Base-by-base conservation (phyloP, 345 rosid genomes). In the Erysimum cheiranthoides region DNA sequence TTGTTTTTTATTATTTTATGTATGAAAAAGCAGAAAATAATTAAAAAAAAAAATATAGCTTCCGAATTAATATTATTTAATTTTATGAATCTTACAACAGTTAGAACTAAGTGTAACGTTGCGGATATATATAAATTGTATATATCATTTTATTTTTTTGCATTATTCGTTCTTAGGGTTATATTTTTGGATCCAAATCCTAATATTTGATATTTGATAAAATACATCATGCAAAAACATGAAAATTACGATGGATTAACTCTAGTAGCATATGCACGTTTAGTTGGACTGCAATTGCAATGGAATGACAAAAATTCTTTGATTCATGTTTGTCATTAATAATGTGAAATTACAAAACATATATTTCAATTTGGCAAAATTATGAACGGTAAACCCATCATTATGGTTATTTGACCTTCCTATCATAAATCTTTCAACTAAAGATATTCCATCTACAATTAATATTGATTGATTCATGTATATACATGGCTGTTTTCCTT, bases 401-500 rank as follows among this genome's bases (percentile, higher is more conserved):
- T 60, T 47, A 47, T 47, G 31, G 36, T 25, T 13, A 43, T 45
- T 45, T 27, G 46, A 52, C 38, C 7, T 36, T 4, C 25, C 8
- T n/a, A 10, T 36, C 45, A 59, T 35, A 59, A 59, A 59, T 59
- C 9, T 71, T 71, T 28, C 50, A 18, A 21, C 34, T 31, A 39
- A 49, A 49, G 25, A 49, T 36, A 50, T n/a, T 46, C 18, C 28
- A 50, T 9, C 53, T 13, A 39, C 32, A 51, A n/a, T 27, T 38
- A 38, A 63, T 12, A 16, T 61, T 49, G 59, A 35, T 49, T 49
- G 30, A 47, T 32, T 71, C 47, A 36, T 31, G n/a, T 30, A 32
- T 42, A 52, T 57, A 17, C 42, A 70, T 62, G 17, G 40, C 12
- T 72, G 47, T 14, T 73, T 49, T 65, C 57, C 16, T 42, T 61